These are phyloP conservation scores for Nicotiana sylvestris DNA, from an alignment of 257 asterid species.

Conservation along the genomic window DNA sequence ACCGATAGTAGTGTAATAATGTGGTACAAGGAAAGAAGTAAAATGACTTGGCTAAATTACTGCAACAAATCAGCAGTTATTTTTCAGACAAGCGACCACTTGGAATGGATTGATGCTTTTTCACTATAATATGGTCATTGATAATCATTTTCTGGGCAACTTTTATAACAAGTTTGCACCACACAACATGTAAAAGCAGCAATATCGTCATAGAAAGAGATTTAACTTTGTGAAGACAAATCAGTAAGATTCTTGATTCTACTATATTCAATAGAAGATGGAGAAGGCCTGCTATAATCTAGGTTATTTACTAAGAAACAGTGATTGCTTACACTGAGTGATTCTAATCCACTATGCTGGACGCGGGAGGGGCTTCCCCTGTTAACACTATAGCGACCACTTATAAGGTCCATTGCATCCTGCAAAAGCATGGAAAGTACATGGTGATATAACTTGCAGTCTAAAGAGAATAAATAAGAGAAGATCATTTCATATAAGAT, in stretches of 20 bases:
- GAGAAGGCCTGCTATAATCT: not conserved
- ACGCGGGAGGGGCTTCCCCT: conserved; percentile 50
- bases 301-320: conserved; percentile 9
- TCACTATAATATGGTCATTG: not conserved
- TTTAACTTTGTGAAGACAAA: conserved; percentile 2
- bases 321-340: conserved; percentile 62
- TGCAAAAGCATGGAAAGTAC: conserved; percentile 21
- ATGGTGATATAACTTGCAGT: not conserved
- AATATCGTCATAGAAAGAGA: not conserved
- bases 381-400: conserved; percentile 76
- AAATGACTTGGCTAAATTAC: not conserved
- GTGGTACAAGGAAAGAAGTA: not conserved
- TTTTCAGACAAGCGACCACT: not conserved
- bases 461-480: not conserved
- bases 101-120: not conserved
- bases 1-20: not conserved
- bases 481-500: not conserved
- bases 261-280: not conserved
- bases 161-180: not conserved
- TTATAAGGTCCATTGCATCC: conserved; percentile 93
- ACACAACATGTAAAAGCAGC: not conserved
- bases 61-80: not conserved
- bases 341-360: conserved; percentile 57
- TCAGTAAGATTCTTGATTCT: not conserved
- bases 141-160: not conserved